phyloP scores from a whole-genome alignment of 225 moss, liverwort and hornwort genomes.

The Bryoerythrophyllum caledonicum region DNA sequence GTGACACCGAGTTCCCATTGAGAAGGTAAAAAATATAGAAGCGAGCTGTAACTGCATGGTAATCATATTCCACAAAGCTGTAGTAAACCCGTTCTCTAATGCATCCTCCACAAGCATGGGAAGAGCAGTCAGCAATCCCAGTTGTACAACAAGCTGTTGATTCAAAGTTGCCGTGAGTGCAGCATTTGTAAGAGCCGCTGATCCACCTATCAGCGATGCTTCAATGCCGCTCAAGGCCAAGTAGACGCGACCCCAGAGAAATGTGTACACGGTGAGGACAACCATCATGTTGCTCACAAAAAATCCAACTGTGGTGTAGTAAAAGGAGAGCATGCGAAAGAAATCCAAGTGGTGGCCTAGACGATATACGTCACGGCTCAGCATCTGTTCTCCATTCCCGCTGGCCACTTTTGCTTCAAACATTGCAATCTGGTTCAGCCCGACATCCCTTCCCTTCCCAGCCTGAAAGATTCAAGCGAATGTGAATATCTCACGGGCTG shows the following conservation, averaged over 20 bases:
- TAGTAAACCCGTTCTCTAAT: conserved; percentile 83
- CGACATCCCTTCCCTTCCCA: conserved; percentile 96
- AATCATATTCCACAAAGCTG: conserved; percentile 82
- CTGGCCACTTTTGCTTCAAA: conserved; percentile 98
- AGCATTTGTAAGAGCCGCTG: conserved; percentile 51
- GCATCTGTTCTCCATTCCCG: conserved; percentile 94
- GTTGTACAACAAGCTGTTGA: conserved; percentile 89
- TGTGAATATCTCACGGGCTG: not conserved
- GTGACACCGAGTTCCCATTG: conserved; percentile 90
- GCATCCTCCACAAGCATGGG: conserved; percentile 98
- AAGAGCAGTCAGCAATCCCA: conserved; percentile 88
- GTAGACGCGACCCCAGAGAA: conserved; percentile 92
- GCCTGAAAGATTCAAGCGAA: conserved; percentile 54
- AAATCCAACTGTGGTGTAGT: conserved; percentile 88
- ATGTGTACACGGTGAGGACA: conserved; percentile 87
- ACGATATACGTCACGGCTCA: conserved; percentile 94
- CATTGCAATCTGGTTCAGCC: conserved; percentile 91
- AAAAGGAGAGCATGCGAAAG: conserved; percentile 94
- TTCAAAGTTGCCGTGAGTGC: conserved; percentile 93
- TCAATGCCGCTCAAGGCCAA: conserved; percentile 90
- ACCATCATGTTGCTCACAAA: conserved; percentile 88
- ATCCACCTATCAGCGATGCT: conserved; percentile 50
- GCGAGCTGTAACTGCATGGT: conserved; percentile 96
- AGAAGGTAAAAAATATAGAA: conserved; percentile 94
- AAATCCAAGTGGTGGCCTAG: conserved; percentile 95